Conservation (phyloP, 2,329 filamentous ascomycete genomes). For the Colletotrichum shisoi region DNA sequence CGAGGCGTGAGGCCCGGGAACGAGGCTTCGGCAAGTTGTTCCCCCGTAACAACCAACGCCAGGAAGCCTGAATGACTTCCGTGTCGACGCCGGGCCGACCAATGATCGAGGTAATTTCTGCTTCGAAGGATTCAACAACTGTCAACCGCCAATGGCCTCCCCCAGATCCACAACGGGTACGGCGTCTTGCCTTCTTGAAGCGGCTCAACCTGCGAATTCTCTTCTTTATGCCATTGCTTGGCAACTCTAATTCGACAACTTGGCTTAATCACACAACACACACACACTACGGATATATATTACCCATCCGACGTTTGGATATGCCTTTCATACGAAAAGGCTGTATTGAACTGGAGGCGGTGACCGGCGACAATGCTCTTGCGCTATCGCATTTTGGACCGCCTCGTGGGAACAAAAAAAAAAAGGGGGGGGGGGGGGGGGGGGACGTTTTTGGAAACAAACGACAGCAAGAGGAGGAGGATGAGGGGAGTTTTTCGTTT, state of each 20-base stretch:
- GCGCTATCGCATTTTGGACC: conserved; percentile 56
- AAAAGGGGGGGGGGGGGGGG: too few relatives aligned
- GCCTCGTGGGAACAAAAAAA: conserved; percentile 36
- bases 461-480: not conserved
- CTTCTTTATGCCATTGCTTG: conserved; percentile 38
- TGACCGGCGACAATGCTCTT: conserved; percentile 60
- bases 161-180: not conserved
- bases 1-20: conserved; percentile 64
- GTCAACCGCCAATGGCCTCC: conserved; percentile 28
- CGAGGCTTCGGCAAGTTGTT: conserved; percentile 63
- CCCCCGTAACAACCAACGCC: conserved; percentile 44
- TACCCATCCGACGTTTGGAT: conserved; percentile 43
- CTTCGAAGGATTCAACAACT: conserved; percentile 46
- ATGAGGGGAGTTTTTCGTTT: conserved; percentile 34
- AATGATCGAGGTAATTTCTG: conserved; percentile 41
- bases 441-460: not conserved
- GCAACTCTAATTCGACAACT: conserved; percentile 33
- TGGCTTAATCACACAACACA: conserved; percentile 1
- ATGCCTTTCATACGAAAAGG: conserved; percentile 49
- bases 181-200: conserved; percentile 25
- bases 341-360: conserved; percentile 56
- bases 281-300: not conserved
- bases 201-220: conserved; percentile 51
- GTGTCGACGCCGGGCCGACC: conserved; percentile 40
- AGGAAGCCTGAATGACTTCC: conserved; percentile 42